Evolutionary conservation across 2,329 filamentous ascomycete species (phyloP).

Genomic region (Alternaria viburni): DNA sequence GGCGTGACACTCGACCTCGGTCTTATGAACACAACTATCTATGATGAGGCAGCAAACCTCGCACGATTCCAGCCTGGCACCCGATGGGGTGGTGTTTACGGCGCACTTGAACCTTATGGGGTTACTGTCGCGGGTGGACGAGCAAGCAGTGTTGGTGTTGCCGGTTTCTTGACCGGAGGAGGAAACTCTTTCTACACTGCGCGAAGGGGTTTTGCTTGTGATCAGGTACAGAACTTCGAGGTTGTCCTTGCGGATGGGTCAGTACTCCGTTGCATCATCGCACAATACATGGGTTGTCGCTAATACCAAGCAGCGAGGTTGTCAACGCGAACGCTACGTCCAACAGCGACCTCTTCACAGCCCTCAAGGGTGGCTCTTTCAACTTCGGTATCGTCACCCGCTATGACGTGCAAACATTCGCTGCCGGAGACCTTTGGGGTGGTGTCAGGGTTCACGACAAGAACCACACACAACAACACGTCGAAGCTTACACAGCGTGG

Average conservation of each 20-base stretch:
- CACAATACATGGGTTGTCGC: not conserved
- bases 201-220: constrained; percentile 31
- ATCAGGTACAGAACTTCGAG: constrained; percentile 38
- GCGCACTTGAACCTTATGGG: constrained; percentile 18
- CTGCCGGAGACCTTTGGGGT: constrained; percentile 33
- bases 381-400: constrained; percentile 39
- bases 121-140: constrained; percentile 33
- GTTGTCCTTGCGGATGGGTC: constrained; percentile 48
- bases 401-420: constrained; percentile 26
- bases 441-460: constrained; percentile 22
- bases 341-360: constrained; percentile 48
- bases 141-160: constrained; percentile 34
- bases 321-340: constrained; percentile 45
- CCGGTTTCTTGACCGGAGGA: constrained; percentile 36
- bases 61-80: constrained; percentile 34
- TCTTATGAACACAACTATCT: constrained; percentile 26
- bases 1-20: constrained; percentile 40
- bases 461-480: constrained; percentile 18
- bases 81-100: constrained; percentile 47
- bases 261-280: not conserved
- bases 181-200: constrained; percentile 36
- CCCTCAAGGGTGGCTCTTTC: constrained; percentile 41
- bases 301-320: constrained; percentile 35
- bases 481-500: constrained; percentile 28
- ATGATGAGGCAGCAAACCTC: constrained; percentile 12